Base-by-base conservation (phyloP, 140 eudicot genomes). In the Senecio squalidus region DNA sequence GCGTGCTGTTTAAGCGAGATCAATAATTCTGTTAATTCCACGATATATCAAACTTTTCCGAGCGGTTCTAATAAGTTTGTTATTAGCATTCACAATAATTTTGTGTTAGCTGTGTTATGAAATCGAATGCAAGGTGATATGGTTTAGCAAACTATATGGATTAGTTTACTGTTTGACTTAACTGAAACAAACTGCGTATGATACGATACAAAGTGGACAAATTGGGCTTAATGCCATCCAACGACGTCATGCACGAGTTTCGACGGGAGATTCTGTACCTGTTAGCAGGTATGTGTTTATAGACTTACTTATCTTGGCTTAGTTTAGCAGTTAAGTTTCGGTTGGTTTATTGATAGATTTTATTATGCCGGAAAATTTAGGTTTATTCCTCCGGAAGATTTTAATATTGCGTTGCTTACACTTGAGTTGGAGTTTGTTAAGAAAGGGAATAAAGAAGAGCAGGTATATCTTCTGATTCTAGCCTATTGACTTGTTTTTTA, bases 351-450 rank as follows among this genome's bases (percentile, higher is more conserved):
- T 60, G 9, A 68, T 39, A 21, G 27, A 13, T 54, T n/a, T 4
- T 13, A 0, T 14, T 44, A 0, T 49, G 26, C 41, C 45, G 31
- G 47, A 47, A 63, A 36, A 52, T 73, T 2, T 62, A 92, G 98
- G 77, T 92, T 86, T 60, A 38, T 59, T 38, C 96, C 98, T 29
- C 94, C 96, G 31, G 93, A 82, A 54, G 69, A 79, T 77, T 92
- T 82, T 60, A 78, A 80, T 65, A 80, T 84, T 53, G 93, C 95
- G 0, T 58, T 92, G 82, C 95, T 92, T 60, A 87, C 84, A 55
- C 84, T 92, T 21, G 99, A 92, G 70, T 80, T 92, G 75, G 96
- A 92, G 73, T 92, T 84, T 61, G 85, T 82, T 15, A 84, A 88
- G 51, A 87, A 69, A 60, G 96, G 88, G 52, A 78, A 61, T 43